Conservation (phyloP, 2,329 filamentous ascomycete genomes). For the Colletotrichum sp. region DNA sequence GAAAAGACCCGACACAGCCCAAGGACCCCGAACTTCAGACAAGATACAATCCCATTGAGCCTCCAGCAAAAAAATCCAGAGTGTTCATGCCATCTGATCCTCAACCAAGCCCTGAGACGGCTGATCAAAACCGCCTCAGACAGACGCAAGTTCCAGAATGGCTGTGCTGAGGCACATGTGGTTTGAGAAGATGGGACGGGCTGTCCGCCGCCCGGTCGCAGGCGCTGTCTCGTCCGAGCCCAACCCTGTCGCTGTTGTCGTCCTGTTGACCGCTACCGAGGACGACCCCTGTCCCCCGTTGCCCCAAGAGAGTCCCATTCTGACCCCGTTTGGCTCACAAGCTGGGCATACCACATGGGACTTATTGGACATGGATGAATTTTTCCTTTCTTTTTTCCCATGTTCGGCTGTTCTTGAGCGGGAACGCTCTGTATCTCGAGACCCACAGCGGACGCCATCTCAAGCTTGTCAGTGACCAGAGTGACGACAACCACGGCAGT, state of each 20-base stretch:
- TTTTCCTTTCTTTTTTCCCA: not conserved
- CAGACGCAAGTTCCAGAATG: constrained; percentile 19
- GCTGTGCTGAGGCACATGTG: constrained; percentile 31
- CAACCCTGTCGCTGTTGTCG: not conserved
- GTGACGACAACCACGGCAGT: not conserved
- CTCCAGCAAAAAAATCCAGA: not conserved
- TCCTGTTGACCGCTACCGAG: not conserved
- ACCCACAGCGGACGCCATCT: not conserved
- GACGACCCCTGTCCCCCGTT: not conserved
- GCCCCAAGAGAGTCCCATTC: constrained; percentile 1
- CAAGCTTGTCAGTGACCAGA: not conserved
- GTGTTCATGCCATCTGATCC: constrained; percentile 22
- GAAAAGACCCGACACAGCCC: not conserved
- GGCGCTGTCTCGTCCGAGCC: constrained; percentile 6
- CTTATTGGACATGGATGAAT: constrained; percentile 9
- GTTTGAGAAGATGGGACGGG: constrained; percentile 29
- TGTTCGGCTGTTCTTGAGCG: not conserved
- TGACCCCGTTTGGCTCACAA: not conserved
- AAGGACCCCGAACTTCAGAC: constrained; percentile 2
- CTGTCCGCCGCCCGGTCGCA: constrained; percentile 13
- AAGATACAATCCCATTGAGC: not conserved
- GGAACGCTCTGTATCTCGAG: not conserved
- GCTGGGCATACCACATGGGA: not conserved
- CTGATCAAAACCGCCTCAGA: constrained; percentile 25
- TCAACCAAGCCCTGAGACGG: constrained; percentile 26